Percentiles rank a stretch among this genome's conserved stretches.
These are phyloP conservation scores for Pseudonectria buxi DNA, from an alignment of 2,329 filamentous ascomycete species.

Conservation along the genomic window DNA sequence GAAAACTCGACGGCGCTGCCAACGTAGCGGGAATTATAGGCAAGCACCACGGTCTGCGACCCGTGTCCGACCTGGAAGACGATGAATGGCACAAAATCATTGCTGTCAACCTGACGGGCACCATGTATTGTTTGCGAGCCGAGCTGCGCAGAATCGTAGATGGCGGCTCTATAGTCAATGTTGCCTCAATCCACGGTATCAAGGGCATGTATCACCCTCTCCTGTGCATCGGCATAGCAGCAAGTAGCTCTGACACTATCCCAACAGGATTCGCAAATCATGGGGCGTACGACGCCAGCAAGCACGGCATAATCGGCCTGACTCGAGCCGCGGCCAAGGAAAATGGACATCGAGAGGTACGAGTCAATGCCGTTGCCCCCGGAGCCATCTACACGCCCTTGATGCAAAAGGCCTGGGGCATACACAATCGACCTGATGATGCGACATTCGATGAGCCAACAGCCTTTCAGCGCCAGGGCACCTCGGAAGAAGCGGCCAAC, in stretches of 20 bases:
- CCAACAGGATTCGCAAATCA: slow-evolving; percentile 27
- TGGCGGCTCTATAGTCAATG: slow-evolving; percentile 53
- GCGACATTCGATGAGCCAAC: slow-evolving; percentile 36
- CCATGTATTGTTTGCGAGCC: slow-evolving; percentile 44
- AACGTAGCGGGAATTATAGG: slow-evolving; percentile 50
- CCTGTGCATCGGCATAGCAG: too few relatives aligned
- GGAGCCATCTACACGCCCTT: slow-evolving; percentile 44
- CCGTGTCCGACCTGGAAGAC: slow-evolving; percentile 38
- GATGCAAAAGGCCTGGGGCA: slow-evolving; percentile 38
- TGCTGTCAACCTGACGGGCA: slow-evolving; percentile 43
- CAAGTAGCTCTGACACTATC: too few relatives aligned
- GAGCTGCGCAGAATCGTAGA: slow-evolving; percentile 32
- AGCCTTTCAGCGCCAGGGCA: slow-evolving; percentile 38
- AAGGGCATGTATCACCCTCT: slow-evolving; percentile 30
- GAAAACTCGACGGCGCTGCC: slow-evolving; percentile 47
- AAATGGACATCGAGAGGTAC: slow-evolving; percentile 36
- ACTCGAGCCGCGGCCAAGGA: slow-evolving; percentile 32
- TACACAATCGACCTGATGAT: slow-evolving; percentile 25
- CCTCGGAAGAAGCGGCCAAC: slow-evolving; percentile 30
- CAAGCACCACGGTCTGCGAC: slow-evolving; percentile 32
- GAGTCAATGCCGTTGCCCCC: slow-evolving; percentile 41
- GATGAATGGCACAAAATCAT: slow-evolving; percentile 44
- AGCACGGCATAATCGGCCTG: slow-evolving; percentile 31
- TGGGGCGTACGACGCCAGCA: slow-evolving; percentile 33
- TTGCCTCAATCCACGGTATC: slow-evolving; percentile 39